Evolutionary conservation across 352 stramenopile species (phyloP), one percentile per base, ranked within the genome.

Genomic region (Phytopythium vexans): DNA sequence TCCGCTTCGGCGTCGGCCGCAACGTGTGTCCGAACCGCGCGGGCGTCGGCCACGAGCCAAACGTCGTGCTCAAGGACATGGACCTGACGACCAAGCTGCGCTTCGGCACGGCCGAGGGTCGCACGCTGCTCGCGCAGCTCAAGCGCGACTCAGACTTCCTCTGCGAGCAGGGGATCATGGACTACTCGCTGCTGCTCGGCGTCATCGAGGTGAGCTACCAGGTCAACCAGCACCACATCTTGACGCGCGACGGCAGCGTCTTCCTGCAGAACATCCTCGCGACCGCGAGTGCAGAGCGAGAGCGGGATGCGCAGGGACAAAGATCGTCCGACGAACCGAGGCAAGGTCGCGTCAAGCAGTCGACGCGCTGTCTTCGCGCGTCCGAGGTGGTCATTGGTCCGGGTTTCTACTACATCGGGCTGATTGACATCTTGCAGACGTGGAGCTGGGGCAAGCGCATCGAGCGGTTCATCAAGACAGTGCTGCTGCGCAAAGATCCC

Each of bases 361-460:
- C 78, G 8, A 71, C 71, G 8, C 65, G 74, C 45, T 82, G 77
- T 52, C 53, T 95, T 8, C 77, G 72, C 5, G 82, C 79, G 21
- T 76, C 75, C 5, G 80, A 92, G 36, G 80, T 93, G 16, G 82
- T 95, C 15, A 86, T 92, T 39, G 83, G 82, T 0, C 83, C 86
- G 4, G 81, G 82, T 0, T 86, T 90, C 51, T 95, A 94, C 57
- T 95, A 94, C 69, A 86, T 95, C 31, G 85, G 86, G 2, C 45
- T 95, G 11, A 94, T 95, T 55, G 86, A 95, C 53, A 94, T 95
- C 39, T 39, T 95, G 44, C 86, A 95, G 62, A 86, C 74, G 21
- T 95, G 82, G 80, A 94, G 66, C 16, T 61, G 69, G 49, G 56
- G 66, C 1, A 95, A 95, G 51, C 65, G 78, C 10, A 37, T 91